These are phyloP conservation scores for Phytophthora capsici DNA, from an alignment of 352 stramenopile genomes.

Conservation along the genomic window DNA sequence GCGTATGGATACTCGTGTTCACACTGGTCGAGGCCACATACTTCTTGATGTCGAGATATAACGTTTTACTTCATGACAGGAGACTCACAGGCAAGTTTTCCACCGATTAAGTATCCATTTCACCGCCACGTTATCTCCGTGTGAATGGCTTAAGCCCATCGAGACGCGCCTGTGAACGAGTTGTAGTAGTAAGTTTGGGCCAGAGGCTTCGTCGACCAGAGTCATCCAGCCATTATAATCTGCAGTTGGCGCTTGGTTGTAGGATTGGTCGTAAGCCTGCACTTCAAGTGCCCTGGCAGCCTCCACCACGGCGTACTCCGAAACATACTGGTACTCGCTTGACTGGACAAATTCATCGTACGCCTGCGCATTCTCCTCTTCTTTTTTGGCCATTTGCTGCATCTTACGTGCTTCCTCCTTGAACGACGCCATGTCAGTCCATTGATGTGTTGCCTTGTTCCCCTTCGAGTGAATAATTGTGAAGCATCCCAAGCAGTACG, in stretches of 20 bases:
- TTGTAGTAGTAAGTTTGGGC: constrained; percentile 85
- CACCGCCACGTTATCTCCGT: neutral
- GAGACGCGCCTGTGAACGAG: constrained; percentile 65
- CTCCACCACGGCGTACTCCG: constrained; percentile 43
- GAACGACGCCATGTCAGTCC: constrained; percentile 74
- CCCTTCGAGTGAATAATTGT: constrained; percentile 86
- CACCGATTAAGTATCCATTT: constrained; percentile 18
- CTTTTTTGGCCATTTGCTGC: constrained; percentile 37
- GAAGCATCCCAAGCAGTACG: constrained; percentile 84
- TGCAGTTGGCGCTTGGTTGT: constrained; percentile 16
- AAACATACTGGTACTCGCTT: constrained; percentile 82
- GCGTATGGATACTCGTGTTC: constrained; percentile 24
- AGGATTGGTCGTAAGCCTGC: constrained; percentile 20
- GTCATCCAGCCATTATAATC: constrained; percentile 58
- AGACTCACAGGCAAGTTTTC: neutral
- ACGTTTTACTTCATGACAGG: neutral
- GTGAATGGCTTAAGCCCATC: constrained; percentile 39
- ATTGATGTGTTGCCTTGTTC: constrained; percentile 76
- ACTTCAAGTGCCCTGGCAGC: constrained; percentile 25
- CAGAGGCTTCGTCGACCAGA: constrained; percentile 65
- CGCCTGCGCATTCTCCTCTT: constrained; percentile 70
- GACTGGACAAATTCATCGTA: constrained; percentile 81
- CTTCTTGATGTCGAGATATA: constrained; percentile 33
- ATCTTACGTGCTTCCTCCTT: constrained; percentile 49
- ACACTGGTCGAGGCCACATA: constrained; percentile 17